These are phyloP conservation scores for Cucurbita argyrosperma DNA, from an alignment of 306 rosid genomes.

Conservation along the genomic window DNA sequence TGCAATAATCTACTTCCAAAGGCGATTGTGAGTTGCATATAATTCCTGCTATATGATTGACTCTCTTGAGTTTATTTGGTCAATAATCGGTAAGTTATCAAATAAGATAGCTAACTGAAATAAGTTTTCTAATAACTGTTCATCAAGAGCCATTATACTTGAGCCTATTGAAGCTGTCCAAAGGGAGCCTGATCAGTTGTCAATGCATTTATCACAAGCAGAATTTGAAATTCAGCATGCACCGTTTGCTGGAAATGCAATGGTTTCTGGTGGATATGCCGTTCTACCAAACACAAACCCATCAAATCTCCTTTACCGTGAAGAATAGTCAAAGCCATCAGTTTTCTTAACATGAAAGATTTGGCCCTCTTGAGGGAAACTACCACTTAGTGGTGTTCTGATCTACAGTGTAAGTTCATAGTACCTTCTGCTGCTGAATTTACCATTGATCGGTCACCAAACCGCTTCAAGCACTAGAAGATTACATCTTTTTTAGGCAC, in stretches of 20 bases:
- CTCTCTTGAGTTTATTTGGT: background rate
- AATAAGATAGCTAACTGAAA: background rate
- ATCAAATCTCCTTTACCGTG: background rate
- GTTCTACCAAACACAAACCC: background rate
- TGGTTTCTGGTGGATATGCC: background rate
- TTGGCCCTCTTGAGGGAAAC: background rate
- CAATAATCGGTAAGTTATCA: background rate
- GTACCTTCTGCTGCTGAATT: background rate
- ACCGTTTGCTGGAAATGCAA: background rate
- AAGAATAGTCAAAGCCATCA: background rate
- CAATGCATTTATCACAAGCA: background rate
- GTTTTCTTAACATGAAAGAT: background rate
- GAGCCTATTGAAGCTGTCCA: background rate
- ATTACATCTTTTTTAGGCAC: background rate
- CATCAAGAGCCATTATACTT: background rate
- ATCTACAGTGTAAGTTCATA: background rate
- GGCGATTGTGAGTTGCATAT: background rate
- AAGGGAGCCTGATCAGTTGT: background rate
- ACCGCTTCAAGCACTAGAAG: background rate
- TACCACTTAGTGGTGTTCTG: background rate
- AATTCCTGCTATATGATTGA: background rate
- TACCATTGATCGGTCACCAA: background rate
- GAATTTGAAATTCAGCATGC: background rate
- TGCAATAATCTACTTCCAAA: background rate
- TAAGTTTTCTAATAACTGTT: background rate